Base-by-base conservation (phyloP, 305 asterid species). In the Fraxinus greggii region DNA sequence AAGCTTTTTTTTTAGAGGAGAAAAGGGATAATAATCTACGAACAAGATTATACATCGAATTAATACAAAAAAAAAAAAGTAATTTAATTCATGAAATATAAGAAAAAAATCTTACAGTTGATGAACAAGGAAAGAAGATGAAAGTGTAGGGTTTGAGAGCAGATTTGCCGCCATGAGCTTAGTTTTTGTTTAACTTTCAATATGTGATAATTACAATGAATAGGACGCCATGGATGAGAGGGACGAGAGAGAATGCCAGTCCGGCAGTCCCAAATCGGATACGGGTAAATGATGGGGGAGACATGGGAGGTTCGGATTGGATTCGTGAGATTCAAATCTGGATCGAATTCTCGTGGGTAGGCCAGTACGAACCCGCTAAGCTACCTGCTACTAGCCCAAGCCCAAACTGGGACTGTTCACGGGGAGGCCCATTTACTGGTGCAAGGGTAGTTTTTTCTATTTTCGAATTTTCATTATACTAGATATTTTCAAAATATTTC, bases 91-190 rank as follows among this genome's bases (percentile, higher is more conserved):
- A 42, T 24, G 36, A 26, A 12, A 28, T 67, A 13, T 61, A 24
- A 28, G 15, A 38, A 9, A 3, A 59, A 76, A 45, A 32, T n/a
- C 95, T 88, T 86, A 95, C 98, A 88, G 78, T 85, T 88, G 88
- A 77, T 78, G 89, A 75, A 92, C 95, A 69, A 85, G 83, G 83
- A 95, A 92, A 81, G 93, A 83, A 81, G 94, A 87, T 48, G 90
- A 86, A 76, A 90, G 81, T 63, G 84, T 51, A 79, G 94, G 94
- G 85, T 75, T 90, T 31, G 88, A 88, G 86, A 94, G 91, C 79
- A 92, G 84, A 79, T 90, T 51, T 72, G 94, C 78, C 80, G 98
- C 93, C 98, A 91, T 94, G 29, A 85, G 72, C 33, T 65, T 26
- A 24, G 6, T 21, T 61, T 59, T 61, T 61, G 70, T 61, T 61